Base-by-base conservation (phyloP, 23 red algal genomes). In the Gracilaria caudata region DNA sequence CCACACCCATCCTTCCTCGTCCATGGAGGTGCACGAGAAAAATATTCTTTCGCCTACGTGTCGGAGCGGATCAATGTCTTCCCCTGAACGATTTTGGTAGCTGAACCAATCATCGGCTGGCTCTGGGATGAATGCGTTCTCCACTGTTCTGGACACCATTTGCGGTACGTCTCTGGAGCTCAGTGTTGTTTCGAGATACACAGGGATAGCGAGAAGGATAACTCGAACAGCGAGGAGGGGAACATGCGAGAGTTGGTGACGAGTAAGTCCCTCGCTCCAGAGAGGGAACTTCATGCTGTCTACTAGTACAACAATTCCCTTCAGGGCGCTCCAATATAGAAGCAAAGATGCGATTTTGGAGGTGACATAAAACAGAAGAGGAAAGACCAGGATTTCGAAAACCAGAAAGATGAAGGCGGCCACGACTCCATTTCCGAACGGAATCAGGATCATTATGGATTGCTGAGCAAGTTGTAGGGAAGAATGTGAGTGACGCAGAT, bases 161-260 rank as follows among this genome's bases (percentile, higher is more conserved):
- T 68, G 3, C 28, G 63, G 63, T 11, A n/a, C 28, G 12, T 68
- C 63, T 11, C 4, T 10, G 25, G 63, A 30, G 4, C 4, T 38
- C 9, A 68, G 28, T 19, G n/a, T 68, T 68, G 63, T 68, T 19
- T 68, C 63, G 9, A 68, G 63, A 68, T 68, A 68, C n/a, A 68
- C 63, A 2, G 63, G 63, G 34, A 68, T 68, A 13, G 28, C 63
- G n/a, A 68, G 4, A 13, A 68, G 63, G 6, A 68, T 3, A 3
- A 68, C n/a, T 35, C 63, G 63, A 35, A 68, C 34, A 13, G 17
- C 25, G 2, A 68, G 17, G 8, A 68, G 28, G 34, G 17, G 34
- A 35, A 4, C 11, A 35, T 68, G 63, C 4, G 63, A 68, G 28
- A 7, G 28, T 30, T 68, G 63, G 28, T 68, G 4, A 4, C 63